Percentiles rank a stretch among this genome's conserved stretches.
These are phyloP conservation scores for Auriscalpium microsporum DNA, from an alignment of 768 basidiomycete species.

Conservation along the genomic window DNA sequence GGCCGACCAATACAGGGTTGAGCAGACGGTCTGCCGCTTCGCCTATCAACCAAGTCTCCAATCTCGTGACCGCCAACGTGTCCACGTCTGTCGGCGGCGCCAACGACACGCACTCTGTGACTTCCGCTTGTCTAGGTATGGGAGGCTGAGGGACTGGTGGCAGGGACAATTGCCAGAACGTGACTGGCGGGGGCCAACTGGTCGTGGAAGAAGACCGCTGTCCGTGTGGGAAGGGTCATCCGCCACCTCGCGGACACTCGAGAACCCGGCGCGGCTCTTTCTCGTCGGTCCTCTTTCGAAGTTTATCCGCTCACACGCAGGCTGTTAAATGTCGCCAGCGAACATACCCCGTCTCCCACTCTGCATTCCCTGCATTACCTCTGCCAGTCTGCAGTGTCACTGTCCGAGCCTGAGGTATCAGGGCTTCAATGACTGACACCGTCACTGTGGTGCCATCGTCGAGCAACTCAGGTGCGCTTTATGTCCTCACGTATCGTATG, in stretches of 20 bases:
- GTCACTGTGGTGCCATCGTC: background rate
- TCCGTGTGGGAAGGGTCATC: slow-evolving; percentile 6
- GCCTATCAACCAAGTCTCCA: too few species aligned
- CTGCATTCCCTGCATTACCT: slow-evolving; percentile 2
- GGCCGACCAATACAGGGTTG: background rate
- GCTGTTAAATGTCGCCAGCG: slow-evolving; percentile 6
- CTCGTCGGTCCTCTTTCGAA: background rate
- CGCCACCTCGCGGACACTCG: background rate
- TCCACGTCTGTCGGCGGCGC: too few species aligned
- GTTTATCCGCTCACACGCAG: slow-evolving; percentile 1
- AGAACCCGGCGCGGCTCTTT: slow-evolving; percentile 1
- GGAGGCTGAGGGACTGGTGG: background rate
- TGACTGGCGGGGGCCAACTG: background rate
- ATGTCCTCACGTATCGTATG: background rate
- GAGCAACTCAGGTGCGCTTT: background rate
- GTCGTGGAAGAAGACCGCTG: background rate
- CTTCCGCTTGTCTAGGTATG: background rate
- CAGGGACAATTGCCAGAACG: background rate
- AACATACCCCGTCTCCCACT: background rate
- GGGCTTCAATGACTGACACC: background rate
- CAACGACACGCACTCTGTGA: too few species aligned
- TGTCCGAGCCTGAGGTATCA: background rate
- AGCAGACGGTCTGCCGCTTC: background rate
- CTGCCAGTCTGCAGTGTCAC: background rate
- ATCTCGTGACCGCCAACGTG: too few species aligned